Percentiles rank a stretch among this genome's conserved stretches.
phyloP scores from a whole-genome alignment of 2,329 filamentous ascomycete genomes.

The Cylindrodendrum hubeiense region DNA sequence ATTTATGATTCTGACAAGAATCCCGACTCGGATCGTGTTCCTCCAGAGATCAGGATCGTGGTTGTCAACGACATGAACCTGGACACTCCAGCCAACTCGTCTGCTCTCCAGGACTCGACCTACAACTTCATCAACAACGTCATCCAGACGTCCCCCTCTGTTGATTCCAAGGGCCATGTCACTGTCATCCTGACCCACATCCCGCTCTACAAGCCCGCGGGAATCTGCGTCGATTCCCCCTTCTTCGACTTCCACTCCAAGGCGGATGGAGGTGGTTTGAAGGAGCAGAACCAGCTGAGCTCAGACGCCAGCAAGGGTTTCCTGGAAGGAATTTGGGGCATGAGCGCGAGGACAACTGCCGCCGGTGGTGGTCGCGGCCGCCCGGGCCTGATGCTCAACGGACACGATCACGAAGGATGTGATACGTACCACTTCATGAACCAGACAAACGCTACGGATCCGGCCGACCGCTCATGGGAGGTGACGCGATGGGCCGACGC shows the following conservation, averaged over 20 bases:
- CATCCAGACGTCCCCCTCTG: slow-evolving; percentile 72
- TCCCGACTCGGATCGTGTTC: slow-evolving; percentile 60
- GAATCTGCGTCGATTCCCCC: slow-evolving; percentile 86
- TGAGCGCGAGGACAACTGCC: slow-evolving; percentile 72
- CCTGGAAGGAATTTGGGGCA: slow-evolving; percentile 86
- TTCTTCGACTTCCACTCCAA: slow-evolving; percentile 82
- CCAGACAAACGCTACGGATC: slow-evolving; percentile 61
- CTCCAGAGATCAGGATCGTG: slow-evolving; percentile 82
- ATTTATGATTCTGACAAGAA: slow-evolving; percentile 57
- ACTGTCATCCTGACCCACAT: slow-evolving; percentile 94
- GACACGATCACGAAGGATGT: slow-evolving; percentile 96
- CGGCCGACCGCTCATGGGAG: slow-evolving; percentile 63
- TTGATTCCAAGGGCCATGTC: slow-evolving; percentile 73
- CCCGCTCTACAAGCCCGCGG: slow-evolving; percentile 85
- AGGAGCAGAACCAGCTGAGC: slow-evolving; percentile 92
- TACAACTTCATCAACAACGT: slow-evolving; percentile 82
- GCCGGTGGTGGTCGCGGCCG: slow-evolving; percentile 74
- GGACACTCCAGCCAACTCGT: slow-evolving; percentile 80
- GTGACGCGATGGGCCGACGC: slow-evolving; percentile 62
- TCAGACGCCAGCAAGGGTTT: slow-evolving; percentile 78
- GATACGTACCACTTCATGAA: slow-evolving; percentile 88
- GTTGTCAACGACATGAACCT: slow-evolving; percentile 95
- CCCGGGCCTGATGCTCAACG: slow-evolving; percentile 85
- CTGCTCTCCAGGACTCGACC: slow-evolving; percentile 78
- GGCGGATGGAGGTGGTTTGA: slow-evolving; percentile 77